Conservation (phyloP, 805 yeast species). For the Ogataea nitratoaversa region DNA sequence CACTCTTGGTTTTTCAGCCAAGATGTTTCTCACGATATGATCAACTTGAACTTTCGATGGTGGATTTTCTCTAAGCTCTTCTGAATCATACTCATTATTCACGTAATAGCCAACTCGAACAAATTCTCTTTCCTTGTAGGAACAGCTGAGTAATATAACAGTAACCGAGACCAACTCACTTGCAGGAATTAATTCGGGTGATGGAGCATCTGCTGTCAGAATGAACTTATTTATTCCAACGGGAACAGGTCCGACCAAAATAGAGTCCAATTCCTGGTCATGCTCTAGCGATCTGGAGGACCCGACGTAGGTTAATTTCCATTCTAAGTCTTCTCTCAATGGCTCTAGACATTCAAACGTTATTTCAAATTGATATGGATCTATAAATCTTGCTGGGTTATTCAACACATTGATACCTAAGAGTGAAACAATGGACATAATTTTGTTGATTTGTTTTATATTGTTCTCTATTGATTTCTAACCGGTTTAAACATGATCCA, state of each 20-base stretch:
- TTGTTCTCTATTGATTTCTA: too few relatives aligned
- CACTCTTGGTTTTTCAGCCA: conserved; percentile 97
- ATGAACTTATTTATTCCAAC: conserved; percentile 93
- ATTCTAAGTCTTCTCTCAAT: conserved; percentile 85
- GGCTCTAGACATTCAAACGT: conserved; percentile 97
- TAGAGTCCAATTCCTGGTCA: conserved; percentile 94
- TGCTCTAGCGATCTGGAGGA: conserved; percentile 91
- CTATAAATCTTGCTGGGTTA: conserved; percentile 91
- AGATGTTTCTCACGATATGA: conserved; percentile 86
- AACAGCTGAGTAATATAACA: conserved; percentile 86
- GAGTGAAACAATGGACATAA: conserved; percentile 94
- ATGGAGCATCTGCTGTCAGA: conserved; percentile 94
- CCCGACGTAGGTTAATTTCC: conserved; percentile 97
- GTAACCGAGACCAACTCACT: conserved; percentile 93
- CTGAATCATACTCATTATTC: conserved; percentile 92
- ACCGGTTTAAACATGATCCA: too few relatives aligned
- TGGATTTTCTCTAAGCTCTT: conserved; percentile 89
- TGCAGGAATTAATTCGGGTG: conserved; percentile 94
- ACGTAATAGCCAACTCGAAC: conserved; percentile 98
- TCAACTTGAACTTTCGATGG: conserved; percentile 92
- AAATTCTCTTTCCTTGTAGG: conserved; percentile 90
- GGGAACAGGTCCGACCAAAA: conserved; percentile 98
- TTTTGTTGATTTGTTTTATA: conserved; percentile 2
- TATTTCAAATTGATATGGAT: conserved; percentile 93
- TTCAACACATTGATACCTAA: conserved; percentile 88